phyloP scores from a whole-genome alignment of 2,329 filamentous ascomycete genomes.

The Blastomyces percursus region DNA sequence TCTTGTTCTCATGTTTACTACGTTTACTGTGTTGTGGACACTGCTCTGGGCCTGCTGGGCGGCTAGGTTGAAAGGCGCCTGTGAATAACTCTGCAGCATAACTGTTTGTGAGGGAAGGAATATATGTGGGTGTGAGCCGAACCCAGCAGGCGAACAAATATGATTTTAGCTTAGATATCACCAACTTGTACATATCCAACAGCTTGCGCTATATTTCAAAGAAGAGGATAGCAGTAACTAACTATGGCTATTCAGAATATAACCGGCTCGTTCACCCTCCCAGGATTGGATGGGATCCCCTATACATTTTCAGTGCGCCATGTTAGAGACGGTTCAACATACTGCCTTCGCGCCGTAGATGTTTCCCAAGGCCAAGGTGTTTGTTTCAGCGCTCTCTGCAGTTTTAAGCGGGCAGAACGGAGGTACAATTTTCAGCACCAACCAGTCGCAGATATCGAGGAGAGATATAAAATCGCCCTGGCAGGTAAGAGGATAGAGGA shows the following conservation, averaged over 20 bases:
- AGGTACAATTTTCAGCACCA: conserved; percentile 23
- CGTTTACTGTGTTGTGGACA: conserved; percentile 2
- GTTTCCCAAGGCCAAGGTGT: conserved; percentile 39
- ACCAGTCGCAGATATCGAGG: conserved; percentile 19
- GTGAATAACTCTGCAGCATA: background rate
- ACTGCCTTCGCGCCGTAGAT: conserved; percentile 43
- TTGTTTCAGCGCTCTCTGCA: conserved; percentile 44
- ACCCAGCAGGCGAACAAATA: background rate
- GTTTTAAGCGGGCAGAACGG: conserved; percentile 40
- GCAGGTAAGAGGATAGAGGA: conserved; percentile 22
- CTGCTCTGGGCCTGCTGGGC: background rate
- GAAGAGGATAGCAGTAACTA: background rate
- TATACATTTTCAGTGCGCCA: conserved; percentile 43
- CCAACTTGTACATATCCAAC: background rate
- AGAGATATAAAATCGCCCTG: conserved; percentile 23
- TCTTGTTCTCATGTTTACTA: background rate
- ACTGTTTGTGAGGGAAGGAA: background rate
- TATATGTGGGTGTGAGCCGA: background rate
- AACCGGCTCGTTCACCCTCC: conserved; percentile 43
- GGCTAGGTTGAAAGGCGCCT: background rate
- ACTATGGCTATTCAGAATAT: conserved; percentile 32
- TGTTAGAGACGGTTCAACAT: conserved; percentile 42
- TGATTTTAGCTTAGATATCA: background rate
- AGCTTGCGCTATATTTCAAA: background rate
- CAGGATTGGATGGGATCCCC: conserved; percentile 37